These are phyloP conservation scores for Tetraselmis striata DNA, from an alignment of 139 green algal genomes.

Conservation along the genomic window DNA sequence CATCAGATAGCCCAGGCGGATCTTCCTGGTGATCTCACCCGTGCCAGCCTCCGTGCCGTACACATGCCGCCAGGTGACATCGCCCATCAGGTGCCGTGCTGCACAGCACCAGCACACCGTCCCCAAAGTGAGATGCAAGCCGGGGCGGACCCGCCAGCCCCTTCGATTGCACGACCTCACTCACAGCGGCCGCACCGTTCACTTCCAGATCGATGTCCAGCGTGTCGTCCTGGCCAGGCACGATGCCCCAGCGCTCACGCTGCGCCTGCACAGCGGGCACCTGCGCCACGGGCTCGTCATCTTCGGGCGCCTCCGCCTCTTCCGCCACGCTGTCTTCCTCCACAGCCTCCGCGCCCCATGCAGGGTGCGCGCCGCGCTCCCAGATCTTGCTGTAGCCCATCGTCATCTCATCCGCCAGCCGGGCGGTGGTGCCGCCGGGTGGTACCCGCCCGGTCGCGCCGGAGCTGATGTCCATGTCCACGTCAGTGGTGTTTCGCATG, in stretches of 20 bases:
- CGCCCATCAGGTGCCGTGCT: background rate
- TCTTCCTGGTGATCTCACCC: background rate
- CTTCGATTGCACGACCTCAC: too few species aligned
- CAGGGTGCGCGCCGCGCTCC: background rate
- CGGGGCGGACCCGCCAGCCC: too few species aligned
- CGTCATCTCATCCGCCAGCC: background rate
- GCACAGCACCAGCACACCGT: background rate
- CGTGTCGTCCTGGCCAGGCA: background rate
- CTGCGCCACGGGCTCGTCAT: background rate
- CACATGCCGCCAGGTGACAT: background rate
- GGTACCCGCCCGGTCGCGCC: background rate
- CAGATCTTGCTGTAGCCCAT: background rate
- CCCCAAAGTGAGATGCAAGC: too few species aligned
- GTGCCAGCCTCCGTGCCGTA: background rate
- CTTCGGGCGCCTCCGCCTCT: background rate
- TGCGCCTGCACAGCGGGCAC: background rate
- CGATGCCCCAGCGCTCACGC: background rate
- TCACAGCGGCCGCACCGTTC: background rate
- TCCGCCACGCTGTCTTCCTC: background rate
- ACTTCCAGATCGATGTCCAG: background rate
- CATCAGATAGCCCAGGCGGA: background rate
- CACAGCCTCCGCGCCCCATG: background rate
- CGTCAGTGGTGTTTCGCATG: background rate
- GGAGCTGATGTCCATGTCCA: background rate
- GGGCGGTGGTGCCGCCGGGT: too few species aligned